Evolutionary conservation across 441 rosid species (phyloP).

Genomic region (Gossypium gossypioides): DNA sequence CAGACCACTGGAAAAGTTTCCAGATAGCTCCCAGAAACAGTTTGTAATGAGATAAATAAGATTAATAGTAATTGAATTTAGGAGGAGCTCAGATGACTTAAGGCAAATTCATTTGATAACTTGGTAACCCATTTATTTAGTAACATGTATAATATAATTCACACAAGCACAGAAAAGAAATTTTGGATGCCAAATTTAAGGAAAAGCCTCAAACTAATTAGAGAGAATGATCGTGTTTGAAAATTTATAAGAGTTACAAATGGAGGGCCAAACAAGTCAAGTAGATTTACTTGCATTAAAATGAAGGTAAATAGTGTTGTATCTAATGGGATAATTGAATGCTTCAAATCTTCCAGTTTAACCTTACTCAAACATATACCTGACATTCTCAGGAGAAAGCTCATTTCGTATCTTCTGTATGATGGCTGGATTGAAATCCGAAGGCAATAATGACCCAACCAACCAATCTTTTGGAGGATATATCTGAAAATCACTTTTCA

Average conservation of each 20-base stretch:
- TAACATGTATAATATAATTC: not conserved
- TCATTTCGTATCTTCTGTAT: slow-evolving; percentile 46
- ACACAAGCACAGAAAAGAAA: not conserved
- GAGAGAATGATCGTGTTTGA: not conserved
- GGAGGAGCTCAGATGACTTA: not conserved
- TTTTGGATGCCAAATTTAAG: not conserved
- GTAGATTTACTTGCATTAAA: not conserved
- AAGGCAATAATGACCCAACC: slow-evolving; percentile 66
- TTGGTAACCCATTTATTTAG: not conserved
- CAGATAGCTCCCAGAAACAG: not conserved
- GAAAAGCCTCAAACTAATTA: not conserved
- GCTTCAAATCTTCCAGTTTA: not conserved
- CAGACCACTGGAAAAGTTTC: not conserved
- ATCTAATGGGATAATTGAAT: not conserved
- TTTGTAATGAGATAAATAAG: not conserved
- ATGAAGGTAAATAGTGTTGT: not conserved
- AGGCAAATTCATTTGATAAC: not conserved
- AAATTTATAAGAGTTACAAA: not conserved
- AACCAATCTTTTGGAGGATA: slow-evolving; percentile 83
- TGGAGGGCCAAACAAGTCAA: not conserved
- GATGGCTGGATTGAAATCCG: slow-evolving; percentile 44
- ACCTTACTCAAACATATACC: slow-evolving; percentile 14
- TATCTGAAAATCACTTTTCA: slow-evolving; percentile 29
- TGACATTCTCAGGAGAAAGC: slow-evolving; percentile 54
- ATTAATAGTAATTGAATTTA: not conserved